Base-by-base conservation (phyloP, 2,329 filamentous ascomycete species). In the Ophiostoma ips region DNA sequence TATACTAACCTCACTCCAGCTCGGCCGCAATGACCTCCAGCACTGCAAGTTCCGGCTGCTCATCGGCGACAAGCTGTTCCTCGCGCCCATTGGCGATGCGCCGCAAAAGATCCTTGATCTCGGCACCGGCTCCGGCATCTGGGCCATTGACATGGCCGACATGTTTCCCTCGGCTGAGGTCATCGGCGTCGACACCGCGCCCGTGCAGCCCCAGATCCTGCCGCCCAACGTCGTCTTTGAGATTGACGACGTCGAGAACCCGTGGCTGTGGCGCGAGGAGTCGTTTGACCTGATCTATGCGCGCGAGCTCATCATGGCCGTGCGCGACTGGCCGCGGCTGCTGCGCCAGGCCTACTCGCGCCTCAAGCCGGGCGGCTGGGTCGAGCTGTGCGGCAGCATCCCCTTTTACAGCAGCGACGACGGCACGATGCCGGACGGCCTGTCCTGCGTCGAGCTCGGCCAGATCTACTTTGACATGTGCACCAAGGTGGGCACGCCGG, bases 211-310 rank as follows among this genome's bases (percentile, higher is more conserved):
- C 3, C 58, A 60, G 24, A 69, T 63, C 59, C 70, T 76, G 7
- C 76, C 77, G 5, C 53, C 55, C 19, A 57, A 57, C 35, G 49
- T 55, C 5, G 47, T 49, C 11, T 55, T 56, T 34, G 41, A 55
- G 12, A 51, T 57, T 9, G 55, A 57, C 41, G 54, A 57, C 54
- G 67, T 74, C 28, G 75, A 79, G 56, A 68, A 68, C 48, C 59
- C 62, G 5, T 81, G 76, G 77, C 70, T 71, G 8, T 68, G 72
- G 47, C 68, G 72, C 49, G 24, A 28, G 24, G 24, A 4, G 5
- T 65, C 72, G 48, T 80, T 76, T 52, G 77, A 81, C 58, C 77
- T 76, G 52, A 70, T 79, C 11, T 77, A 81, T 58, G 70, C 72
- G 16, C 68, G 78, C 3, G 72, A 77, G 50, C 73, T 73, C 2